Percentiles rank a stretch among this genome's conserved stretches.
These are phyloP conservation scores for Halenospora varia DNA, from an alignment of 495 filamentous ascomycete species.

Conservation along the genomic window DNA sequence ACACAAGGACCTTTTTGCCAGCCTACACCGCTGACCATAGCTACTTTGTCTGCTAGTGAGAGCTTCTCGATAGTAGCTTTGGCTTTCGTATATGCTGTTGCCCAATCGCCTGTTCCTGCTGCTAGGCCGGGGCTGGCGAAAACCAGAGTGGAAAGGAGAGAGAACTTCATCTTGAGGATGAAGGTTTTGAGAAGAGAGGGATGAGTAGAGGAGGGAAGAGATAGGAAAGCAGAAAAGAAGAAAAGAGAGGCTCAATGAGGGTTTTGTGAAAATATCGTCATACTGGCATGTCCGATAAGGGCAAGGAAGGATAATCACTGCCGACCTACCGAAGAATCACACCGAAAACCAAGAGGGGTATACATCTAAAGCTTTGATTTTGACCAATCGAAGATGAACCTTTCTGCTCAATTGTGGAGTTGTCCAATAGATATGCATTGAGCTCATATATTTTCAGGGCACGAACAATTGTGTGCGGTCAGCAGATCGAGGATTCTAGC, in stretches of 20 bases:
- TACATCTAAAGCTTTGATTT: not conserved
- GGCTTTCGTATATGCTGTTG: slow-evolving; percentile 52
- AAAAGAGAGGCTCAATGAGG: not conserved
- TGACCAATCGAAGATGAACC: not conserved
- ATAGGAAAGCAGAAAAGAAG: not conserved
- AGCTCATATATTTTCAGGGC: not conserved
- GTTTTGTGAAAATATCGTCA: not conserved
- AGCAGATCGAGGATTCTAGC: slow-evolving; percentile 1
- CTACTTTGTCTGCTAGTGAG: slow-evolving; percentile 54
- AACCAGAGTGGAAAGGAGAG: slow-evolving; percentile 5
- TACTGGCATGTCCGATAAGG: not conserved
- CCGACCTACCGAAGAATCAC: not conserved
- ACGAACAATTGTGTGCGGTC: slow-evolving; percentile 5
- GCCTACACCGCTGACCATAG: slow-evolving; percentile 58
- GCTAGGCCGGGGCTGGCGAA: slow-evolving; percentile 14
- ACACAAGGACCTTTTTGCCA: slow-evolving; percentile 66
- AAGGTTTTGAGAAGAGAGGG: no score
- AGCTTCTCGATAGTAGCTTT: slow-evolving; percentile 48
- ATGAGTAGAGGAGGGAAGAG: not conserved
- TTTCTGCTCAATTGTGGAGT: not conserved
- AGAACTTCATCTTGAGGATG: slow-evolving; percentile 10
- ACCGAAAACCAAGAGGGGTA: not conserved
- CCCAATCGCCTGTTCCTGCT: slow-evolving; percentile 38
- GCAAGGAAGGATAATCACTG: not conserved
- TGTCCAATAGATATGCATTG: not conserved